A percentile compares a stretch with the other conserved stretches of the same genome.
These are phyloP conservation scores for Malus sieversii DNA, from an alignment of 306 rosid genomes.

Conservation along the genomic window DNA sequence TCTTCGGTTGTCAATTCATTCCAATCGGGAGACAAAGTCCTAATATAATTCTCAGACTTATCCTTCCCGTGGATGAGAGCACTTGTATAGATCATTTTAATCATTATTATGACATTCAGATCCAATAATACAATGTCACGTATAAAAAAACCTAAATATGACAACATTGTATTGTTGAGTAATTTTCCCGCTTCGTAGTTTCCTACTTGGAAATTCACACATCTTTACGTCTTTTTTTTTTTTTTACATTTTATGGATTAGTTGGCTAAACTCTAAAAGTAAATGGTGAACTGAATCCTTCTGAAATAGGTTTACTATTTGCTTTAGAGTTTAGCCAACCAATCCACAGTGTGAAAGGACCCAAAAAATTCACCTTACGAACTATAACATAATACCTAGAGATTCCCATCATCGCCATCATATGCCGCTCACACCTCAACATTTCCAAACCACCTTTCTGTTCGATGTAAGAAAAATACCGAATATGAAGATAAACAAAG, in stretches of 20 bases:
- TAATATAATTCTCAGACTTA: conserved; percentile 79
- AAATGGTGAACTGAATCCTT: too few species aligned
- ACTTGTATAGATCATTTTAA: not conserved
- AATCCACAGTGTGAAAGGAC: conserved; percentile 58
- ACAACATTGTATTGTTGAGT: not conserved
- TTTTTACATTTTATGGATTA: too few species aligned
- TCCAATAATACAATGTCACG: too few species aligned
- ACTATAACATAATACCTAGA: conserved; percentile 75
- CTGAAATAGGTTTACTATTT: conserved; percentile 14
- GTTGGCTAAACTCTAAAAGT: too few species aligned
- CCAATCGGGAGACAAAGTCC: conserved; percentile 78
- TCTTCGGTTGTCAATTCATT: conserved; percentile 58
- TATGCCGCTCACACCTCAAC: conserved; percentile 80
- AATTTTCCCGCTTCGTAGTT: conserved; percentile 39
- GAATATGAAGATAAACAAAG: too few species aligned
- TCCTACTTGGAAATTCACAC: conserved; percentile 59
- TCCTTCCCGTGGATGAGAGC: conserved; percentile 64
- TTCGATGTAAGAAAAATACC: conserved; percentile 13
- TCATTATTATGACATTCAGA: fast-evolving
- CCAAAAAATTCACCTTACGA: conserved; percentile 39
- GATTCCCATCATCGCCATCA: conserved; percentile 74
- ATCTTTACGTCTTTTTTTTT: conserved; percentile 19
- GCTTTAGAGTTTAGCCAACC: conserved; percentile 66
- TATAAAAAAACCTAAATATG: too few species aligned
- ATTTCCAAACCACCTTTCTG: conserved; percentile 48